Conservation (phyloP, 345 rosid genomes). For the Erodium maritimum region DNA sequence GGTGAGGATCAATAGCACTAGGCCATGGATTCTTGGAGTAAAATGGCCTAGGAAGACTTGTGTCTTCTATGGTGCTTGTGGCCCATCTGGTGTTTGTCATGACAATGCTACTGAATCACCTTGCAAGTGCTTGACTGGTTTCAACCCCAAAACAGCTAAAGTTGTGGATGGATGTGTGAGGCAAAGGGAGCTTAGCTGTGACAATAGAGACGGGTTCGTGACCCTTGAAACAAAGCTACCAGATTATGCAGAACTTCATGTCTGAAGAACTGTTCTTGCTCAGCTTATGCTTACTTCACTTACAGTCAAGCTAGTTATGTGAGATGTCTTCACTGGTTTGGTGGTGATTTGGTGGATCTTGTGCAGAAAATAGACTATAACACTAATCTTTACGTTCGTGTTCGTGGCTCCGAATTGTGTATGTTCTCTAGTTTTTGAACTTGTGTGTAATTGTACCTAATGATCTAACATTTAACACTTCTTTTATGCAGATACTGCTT, state of each 20-base stretch:
- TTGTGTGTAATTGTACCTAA: no score
- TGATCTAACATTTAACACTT: background rate
- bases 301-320: background rate
- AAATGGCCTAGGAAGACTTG: slow-evolving; percentile 1
- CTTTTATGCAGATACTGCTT: no score
- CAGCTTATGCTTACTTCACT: slow-evolving; percentile 2
- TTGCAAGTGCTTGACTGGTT: slow-evolving; percentile 11
- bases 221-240: slow-evolving; percentile 5
- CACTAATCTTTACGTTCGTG: background rate
- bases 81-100: slow-evolving; percentile 2
- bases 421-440: background rate
- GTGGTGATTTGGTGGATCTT: slow-evolving; percentile 6
- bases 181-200: background rate
- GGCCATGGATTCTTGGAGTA: background rate
- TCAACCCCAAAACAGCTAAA: background rate
- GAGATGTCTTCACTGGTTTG: slow-evolving; percentile 6
- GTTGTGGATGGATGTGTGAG: slow-evolving; percentile 10
- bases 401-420: background rate
- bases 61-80: background rate
- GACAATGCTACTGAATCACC: background rate
- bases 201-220: slow-evolving; percentile 1
- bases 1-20: slow-evolving; percentile 11
- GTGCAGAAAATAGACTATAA: background rate
- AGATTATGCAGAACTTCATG: slow-evolving; percentile 7
- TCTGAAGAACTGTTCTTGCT: slow-evolving; percentile 9